Conservation (phyloP, 192 early-diverging fungal species). For the Coemansia umbellata region DNA sequence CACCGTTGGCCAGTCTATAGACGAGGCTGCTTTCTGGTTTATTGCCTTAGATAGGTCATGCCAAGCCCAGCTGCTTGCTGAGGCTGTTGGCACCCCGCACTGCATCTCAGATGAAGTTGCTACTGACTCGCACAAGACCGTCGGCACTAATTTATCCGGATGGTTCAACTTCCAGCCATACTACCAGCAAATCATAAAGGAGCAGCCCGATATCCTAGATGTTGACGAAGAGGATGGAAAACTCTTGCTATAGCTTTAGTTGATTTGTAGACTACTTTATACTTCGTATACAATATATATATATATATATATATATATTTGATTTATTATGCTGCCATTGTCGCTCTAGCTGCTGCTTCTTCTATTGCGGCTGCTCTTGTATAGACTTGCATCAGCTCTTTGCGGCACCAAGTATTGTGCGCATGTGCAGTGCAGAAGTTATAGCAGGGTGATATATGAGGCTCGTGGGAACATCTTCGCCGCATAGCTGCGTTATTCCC, state of each 20-base stretch:
- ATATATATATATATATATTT: no score
- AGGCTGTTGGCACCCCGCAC: constrained; percentile 35
- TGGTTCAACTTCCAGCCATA: constrained; percentile 52
- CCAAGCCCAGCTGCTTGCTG: constrained; percentile 55
- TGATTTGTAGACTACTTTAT: not conserved
- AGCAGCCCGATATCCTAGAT: constrained; percentile 40
- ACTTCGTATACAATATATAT: no score
- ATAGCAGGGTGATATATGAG: constrained; percentile 33
- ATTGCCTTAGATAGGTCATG: constrained; percentile 56
- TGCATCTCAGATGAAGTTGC: constrained; percentile 35
- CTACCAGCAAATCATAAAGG: constrained; percentile 34
- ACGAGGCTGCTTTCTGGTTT: constrained; percentile 58
- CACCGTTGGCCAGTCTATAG: constrained; percentile 53
- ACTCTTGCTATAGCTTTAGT: constrained; percentile 4
- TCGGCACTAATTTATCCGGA: constrained; percentile 31
- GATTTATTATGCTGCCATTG: no score
- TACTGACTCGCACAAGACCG: constrained; percentile 21
- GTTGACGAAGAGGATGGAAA: constrained; percentile 34
- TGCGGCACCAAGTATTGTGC: constrained; percentile 38
- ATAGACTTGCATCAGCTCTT: constrained; percentile 22
- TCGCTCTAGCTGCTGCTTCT: no score
- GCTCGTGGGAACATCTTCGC: constrained; percentile 39
- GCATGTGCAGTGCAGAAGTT: constrained; percentile 39
- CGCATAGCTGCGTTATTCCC: constrained; percentile 41
- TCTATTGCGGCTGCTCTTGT: not conserved